phyloP scores from a whole-genome alignment of 495 filamentous ascomycete genomes.

The Penicillium goetzii region DNA sequence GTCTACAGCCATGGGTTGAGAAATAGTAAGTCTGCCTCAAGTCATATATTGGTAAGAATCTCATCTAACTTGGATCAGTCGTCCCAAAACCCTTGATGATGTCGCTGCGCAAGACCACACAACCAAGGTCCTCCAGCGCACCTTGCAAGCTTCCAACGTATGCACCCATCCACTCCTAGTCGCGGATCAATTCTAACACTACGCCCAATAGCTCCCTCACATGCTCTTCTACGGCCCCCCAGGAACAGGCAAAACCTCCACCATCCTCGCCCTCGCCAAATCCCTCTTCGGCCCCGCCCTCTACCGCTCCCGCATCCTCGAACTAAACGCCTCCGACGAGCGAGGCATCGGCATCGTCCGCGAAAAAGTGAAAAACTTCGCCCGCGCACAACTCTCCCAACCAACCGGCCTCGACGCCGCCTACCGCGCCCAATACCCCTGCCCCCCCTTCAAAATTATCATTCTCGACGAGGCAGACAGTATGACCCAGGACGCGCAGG shows the following conservation, averaged over 20 bases:
- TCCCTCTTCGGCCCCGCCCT: slow-evolving; percentile 96
- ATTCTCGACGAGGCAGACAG: slow-evolving; percentile 96
- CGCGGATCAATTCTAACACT: neutral
- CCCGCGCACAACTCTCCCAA: slow-evolving; percentile 88
- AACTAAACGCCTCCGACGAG: slow-evolving; percentile 98
- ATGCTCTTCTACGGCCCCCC: slow-evolving; percentile 99
- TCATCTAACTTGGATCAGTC: slow-evolving; percentile 54
- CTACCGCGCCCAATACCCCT: slow-evolving; percentile 81
- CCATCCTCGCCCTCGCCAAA: slow-evolving; percentile 93
- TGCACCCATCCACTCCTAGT: slow-evolving; percentile 17
- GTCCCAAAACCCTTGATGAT: slow-evolving; percentile 90
- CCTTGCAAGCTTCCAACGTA: slow-evolving; percentile 92
- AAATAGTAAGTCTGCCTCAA: slow-evolving; percentile 79
- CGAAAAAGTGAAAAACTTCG: slow-evolving; percentile 99
- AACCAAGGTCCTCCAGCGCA: slow-evolving; percentile 86
- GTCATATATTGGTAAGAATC: neutral
- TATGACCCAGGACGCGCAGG: slow-evolving; percentile 99
- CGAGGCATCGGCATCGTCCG: slow-evolving; percentile 95
- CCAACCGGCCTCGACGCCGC: slow-evolving; percentile 62
- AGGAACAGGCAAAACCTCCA: slow-evolving; percentile 98
- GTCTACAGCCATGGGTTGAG: slow-evolving; percentile 94
- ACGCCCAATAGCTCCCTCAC: slow-evolving; percentile 73
- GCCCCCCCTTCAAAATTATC: slow-evolving; percentile 98
- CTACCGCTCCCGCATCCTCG: slow-evolving; percentile 90
- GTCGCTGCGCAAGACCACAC: slow-evolving; percentile 98